Conservation (phyloP, 164 flowering plant species). For the Berberis thunbergii region DNA sequence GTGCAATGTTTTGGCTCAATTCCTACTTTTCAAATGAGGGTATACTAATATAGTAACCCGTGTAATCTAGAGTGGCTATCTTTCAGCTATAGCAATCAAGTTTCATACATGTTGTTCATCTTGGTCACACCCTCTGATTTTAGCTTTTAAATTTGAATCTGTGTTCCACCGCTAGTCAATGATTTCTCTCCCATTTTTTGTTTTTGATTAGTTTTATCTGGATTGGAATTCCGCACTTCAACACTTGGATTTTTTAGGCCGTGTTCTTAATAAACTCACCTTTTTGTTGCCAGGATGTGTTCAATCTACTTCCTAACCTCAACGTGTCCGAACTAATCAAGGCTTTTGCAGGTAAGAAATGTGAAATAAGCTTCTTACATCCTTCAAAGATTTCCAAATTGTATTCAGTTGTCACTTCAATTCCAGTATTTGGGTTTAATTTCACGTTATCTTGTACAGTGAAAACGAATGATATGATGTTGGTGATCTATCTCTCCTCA, state of each 20-base stretch:
- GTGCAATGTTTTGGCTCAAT: too few species aligned
- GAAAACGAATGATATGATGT: conserved; percentile 99
- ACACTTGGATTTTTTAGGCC: background rate
- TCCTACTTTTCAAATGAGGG: too few species aligned
- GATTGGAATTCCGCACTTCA: background rate
- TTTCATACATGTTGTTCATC: too few species aligned
- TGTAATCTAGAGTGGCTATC: too few species aligned
- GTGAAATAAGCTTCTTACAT: background rate
- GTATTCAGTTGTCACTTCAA: too few species aligned
- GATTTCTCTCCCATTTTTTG: too few species aligned
- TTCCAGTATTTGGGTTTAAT: background rate
- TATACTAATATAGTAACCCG: too few species aligned
- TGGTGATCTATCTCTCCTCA: conserved; percentile 91
- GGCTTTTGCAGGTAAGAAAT: conserved; percentile 67
- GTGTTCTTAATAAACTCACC: conserved; percentile 1
- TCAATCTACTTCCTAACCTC: conserved; percentile 91
- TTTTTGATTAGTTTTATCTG: too few species aligned
- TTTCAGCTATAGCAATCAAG: too few species aligned
- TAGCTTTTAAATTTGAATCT: too few species aligned
- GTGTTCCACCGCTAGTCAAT: too few species aligned
- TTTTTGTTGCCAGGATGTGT: conserved; percentile 62
- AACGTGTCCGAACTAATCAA: conserved; percentile 81
- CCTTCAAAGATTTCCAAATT: background rate
- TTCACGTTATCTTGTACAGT: conserved; percentile 30
- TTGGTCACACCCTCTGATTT: too few species aligned